These are phyloP conservation scores for Tulasnella sp. DNA, from an alignment of 768 basidiomycete genomes.

Conservation along the genomic window DNA sequence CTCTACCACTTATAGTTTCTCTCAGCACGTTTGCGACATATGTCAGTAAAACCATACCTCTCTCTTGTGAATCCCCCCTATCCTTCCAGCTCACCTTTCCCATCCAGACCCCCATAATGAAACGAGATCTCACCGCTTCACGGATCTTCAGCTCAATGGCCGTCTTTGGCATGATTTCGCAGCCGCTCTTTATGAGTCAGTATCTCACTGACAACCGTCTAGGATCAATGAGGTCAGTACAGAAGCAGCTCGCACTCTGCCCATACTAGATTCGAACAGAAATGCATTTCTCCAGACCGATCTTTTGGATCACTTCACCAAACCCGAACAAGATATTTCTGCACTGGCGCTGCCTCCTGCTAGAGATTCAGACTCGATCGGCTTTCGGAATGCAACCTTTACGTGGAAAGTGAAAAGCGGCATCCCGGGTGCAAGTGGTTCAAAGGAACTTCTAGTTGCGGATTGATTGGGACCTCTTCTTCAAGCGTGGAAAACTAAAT, in stretches of 20 bases:
- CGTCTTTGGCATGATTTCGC: slow-evolving; percentile 51
- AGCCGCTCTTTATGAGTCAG: slow-evolving; percentile 25
- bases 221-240: slow-evolving; percentile 36
- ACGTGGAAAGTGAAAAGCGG: slow-evolving; percentile 36
- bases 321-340: slow-evolving; percentile 13
- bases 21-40: slow-evolving; percentile 50
- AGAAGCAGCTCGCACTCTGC: slow-evolving; percentile 22
- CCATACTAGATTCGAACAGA: no score
- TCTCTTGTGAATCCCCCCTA: no score
- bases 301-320: slow-evolving; percentile 25
- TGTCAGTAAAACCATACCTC: slow-evolving; percentile 32
- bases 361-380: slow-evolving; percentile 17
- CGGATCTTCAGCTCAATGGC: slow-evolving; percentile 37
- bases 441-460: slow-evolving; percentile 27
- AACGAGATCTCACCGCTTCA: slow-evolving; percentile 30
- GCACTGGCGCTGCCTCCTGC: slow-evolving; percentile 12
- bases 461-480: slow-evolving; percentile 27
- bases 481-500: slow-evolving; percentile 29
- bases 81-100: no score
- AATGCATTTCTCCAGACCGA: slow-evolving; percentile 23
- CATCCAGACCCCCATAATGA: slow-evolving; percentile 29
- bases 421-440: slow-evolving; percentile 41
- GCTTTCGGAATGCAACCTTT: slow-evolving; percentile 31
- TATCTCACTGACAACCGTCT: slow-evolving; percentile 54
- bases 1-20: slow-evolving; percentile 57